Base-by-base conservation (phyloP, 768 basidiomycete species). In the Multifurca ochricompacta region DNA sequence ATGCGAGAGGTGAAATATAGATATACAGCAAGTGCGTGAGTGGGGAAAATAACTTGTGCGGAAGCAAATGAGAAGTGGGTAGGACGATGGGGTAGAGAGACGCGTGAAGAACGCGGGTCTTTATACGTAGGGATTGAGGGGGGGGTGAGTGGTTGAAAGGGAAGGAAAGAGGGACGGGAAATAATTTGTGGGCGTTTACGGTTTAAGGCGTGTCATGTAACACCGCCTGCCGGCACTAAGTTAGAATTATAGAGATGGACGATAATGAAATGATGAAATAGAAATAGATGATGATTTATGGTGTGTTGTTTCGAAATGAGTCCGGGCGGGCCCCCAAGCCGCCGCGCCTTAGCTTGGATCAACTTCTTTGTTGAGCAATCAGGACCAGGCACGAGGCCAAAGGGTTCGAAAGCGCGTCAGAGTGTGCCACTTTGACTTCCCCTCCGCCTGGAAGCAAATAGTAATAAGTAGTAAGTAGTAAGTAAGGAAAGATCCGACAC, bases 91-190 rank as follows among this genome's bases (percentile, higher is more conserved):
- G 32, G 30, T 23, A 28, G 44, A 41, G 13, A 39, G 44, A 11
- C 8, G n/a, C 1, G 49, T 41, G 31, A 47, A 52, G 10, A 44
- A 21, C 31, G 54, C 7, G 41, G 19, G 48, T 27, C 48, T 55
- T 50, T 55, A 55, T 55, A 55, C 32, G 45, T 28, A 34, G 18
- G 39, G n/a, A n/a, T n/a, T n/a, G n/a, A n/a, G n/a, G n/a, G n/a
- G n/a, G n/a, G n/a, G n/a, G n/a, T n/a, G n/a, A n/a, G n/a, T n/a
- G n/a, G n/a, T n/a, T n/a, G n/a, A n/a, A n/a, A n/a, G n/a, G n/a
- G n/a, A n/a, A n/a, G n/a, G n/a, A n/a, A n/a, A n/a, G 10, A 14
- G 5, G 18, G 35, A 11, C 43, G 50, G 55, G 37, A 51, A 51
- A 52, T 31, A 21, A 37, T 47, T 19, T 16, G 2, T 47, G 45